Evolutionary conservation across 139 green algal genomes (phyloP), one percentile per base, ranked within the genome.

Genomic region (Picochlorum sp.): DNA sequence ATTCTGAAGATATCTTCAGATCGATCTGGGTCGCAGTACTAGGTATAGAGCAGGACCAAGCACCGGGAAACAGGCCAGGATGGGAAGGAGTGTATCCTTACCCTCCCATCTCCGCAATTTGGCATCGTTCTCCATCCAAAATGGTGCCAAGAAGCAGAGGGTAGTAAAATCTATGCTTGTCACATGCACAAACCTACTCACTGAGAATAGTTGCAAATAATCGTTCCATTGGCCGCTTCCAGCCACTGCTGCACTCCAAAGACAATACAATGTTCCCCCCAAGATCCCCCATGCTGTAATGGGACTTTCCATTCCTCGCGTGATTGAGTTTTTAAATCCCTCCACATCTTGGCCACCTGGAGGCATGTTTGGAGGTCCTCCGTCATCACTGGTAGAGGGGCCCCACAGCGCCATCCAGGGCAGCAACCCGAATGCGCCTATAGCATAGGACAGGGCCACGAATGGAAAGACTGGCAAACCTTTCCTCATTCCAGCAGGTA

Each of bases 381-480:
- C 34, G 8, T 41, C 34, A 13, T 62, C 26, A 26, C 49, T 21
- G 20, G 51, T 41, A 2, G 65, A 31, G 9, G 77, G 73, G 28
- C 56, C 65, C 74, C 83, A 84, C 34, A 89, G 68, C 11, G 81
- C 81, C 62, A 94, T 84, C 83, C 88, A 96, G 13, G 89, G 89
- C 21, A 91, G 72, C 61, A 96, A 70, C 7, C 77, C 86, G 66
- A 95, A 92, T 3, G 77, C 77, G 10, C 89, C 89, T 7, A 90
- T 38, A 13, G 24, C 72, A 60, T 91, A 88, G 14, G 81, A 88
- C 0, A 65, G n/a, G 0, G 58, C 60, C 9, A 92, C 66, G 71
- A 96, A 96, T 2, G 89, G 89, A 87, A 84, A 95, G 4, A 79
- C 83, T 18, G 87, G 87, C 16, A 90, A 82, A 69, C 86, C 86